A percentile compares a stretch with the other conserved stretches of the same genome.
Conservation (phyloP, 2,329 filamentous ascomycete genomes). For the Fusarium sp. region DNA sequence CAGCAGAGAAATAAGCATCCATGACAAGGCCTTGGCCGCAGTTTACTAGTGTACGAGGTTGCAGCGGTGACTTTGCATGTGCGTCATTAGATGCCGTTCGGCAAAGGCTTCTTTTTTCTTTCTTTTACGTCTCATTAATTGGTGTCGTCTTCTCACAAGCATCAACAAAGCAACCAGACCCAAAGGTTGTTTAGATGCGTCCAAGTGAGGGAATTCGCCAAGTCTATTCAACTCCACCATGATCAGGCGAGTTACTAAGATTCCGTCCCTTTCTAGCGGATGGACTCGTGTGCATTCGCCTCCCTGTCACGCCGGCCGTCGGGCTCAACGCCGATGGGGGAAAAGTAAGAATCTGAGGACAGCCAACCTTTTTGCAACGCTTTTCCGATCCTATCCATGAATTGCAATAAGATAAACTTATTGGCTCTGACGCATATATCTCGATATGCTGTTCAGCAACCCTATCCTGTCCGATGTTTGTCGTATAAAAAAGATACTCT, state of each 20-base stretch:
- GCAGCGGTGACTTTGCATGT: conserved; percentile 41
- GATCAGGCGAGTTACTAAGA: conserved; percentile 36
- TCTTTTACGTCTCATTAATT: conserved; percentile 24
- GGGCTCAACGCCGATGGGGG: conserved; percentile 21
- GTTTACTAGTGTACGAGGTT: conserved; percentile 33
- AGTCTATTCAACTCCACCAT: conserved; percentile 40
- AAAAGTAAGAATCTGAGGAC: conserved; percentile 35
- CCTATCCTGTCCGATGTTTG: conserved; percentile 42
- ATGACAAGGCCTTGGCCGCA: conserved; percentile 36
- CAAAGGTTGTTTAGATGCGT: conserved; percentile 30
- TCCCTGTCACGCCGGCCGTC: conserved; percentile 14
- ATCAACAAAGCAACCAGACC: conserved; percentile 29
- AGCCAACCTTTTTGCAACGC: conserved; percentile 28
- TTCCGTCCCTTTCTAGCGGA: conserved; percentile 32
- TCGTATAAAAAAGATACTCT: conserved; percentile 47
- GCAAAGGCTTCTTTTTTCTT: conserved; percentile 14
- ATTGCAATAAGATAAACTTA: conserved; percentile 27
- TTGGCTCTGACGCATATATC: conserved; percentile 41
- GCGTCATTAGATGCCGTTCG: conserved; percentile 40
- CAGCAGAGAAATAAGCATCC: conserved; percentile 38
- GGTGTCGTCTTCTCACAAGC: conserved; percentile 21
- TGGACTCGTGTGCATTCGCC: conserved; percentile 30
- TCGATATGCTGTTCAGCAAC: conserved; percentile 41
- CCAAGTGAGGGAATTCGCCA: conserved; percentile 38
- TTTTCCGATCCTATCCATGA: conserved; percentile 31